Base-by-base conservation (phyloP, 2,329 filamentous ascomycete species). In the Colletotrichum sp. region DNA sequence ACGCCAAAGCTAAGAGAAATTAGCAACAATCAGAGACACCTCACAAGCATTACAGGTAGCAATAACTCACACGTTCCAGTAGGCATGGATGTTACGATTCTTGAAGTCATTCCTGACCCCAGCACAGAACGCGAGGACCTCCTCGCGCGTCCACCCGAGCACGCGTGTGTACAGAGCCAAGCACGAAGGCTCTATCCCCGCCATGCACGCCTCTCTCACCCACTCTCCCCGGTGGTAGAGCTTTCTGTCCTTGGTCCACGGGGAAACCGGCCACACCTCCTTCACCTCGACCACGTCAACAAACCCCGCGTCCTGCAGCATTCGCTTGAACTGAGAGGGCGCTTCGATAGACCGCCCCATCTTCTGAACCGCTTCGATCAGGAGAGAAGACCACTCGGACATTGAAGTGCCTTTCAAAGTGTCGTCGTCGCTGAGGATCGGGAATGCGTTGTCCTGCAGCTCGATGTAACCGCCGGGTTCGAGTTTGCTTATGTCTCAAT, bases 241-340 rank as follows among this genome's bases (percentile, higher is more conserved):
- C 28, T 86, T 85, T 8, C 83, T 82, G 52, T 90, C 87, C n/a
- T 5, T 30, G 0, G 89, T 86, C 90, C 90, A 92, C 9, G 84
- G 80, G 77, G 88, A 89, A 34, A 85, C 84, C 0, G 90, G 90
- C 82, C 89, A 87, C 79, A 86, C 88, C 78, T 84, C 88, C 16
- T 87, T 79, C 2, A 85, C 82, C 80, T 90, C 83, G 4, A 80
- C 75, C 6, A 90, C 82, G 78, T 90, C 82, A 21, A 81, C 81
- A 67, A 90, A 89, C 3, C 87, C 87, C 5, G 84, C 85, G 2
- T 86, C 82, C 78, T 84, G 83, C 18, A 90, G 80, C 80, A 88
- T 84, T 15, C 80, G 55, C 76, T 83, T 79, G 63, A 88, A 86
- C 28, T 1, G 78, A 75, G 2, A 48, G 18, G 43, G 43, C 9